Evolutionary conservation across 495 filamentous ascomycete species (phyloP).

Genomic region (Cercophora newfieldiana): DNA sequence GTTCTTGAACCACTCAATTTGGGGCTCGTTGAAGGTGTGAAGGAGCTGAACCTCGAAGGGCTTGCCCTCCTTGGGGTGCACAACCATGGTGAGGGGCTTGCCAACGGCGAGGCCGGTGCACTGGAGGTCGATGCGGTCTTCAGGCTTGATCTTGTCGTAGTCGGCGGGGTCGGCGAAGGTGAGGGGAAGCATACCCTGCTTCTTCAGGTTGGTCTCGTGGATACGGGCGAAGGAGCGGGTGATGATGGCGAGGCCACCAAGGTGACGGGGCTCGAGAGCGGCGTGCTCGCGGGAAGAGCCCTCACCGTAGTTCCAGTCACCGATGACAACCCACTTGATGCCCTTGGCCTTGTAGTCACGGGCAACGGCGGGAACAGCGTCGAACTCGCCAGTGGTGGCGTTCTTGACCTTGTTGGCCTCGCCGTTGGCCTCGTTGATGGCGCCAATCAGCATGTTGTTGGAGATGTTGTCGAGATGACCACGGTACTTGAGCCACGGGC

Average conservation of each 20-base stretch:
- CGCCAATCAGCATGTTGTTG: conserved; percentile 99
- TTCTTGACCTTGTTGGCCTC: conserved; percentile 99
- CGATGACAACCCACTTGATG: conserved; percentile 95
- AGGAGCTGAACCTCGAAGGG: conserved; percentile 78
- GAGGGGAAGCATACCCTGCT: conserved; percentile 99
- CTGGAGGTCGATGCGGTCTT: conserved; percentile 87
- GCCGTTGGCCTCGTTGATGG: conserved; percentile 90
- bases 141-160: conserved; percentile 94
- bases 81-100: conserved; percentile 87
- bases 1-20: conserved; percentile 98
- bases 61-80: conserved; percentile 83
- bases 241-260: conserved; percentile 96
- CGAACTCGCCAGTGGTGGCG: conserved; percentile 75
- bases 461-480: conserved; percentile 99
- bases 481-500: conserved; percentile 99
- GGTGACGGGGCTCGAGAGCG: conserved; percentile 94
- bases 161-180: conserved; percentile 93
- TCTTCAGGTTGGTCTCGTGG: conserved; percentile 99
- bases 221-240: conserved; percentile 96
- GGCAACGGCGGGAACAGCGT: conserved; percentile 88
- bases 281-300: conserved; percentile 97
- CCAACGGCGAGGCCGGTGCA: conserved; percentile 91
- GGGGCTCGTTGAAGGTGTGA: conserved; percentile 96
- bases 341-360: conserved; percentile 98
- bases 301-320: conserved; percentile 99